Base-by-base conservation (phyloP, 495 filamentous ascomycete species). In the Pyronema omphalodes region DNA sequence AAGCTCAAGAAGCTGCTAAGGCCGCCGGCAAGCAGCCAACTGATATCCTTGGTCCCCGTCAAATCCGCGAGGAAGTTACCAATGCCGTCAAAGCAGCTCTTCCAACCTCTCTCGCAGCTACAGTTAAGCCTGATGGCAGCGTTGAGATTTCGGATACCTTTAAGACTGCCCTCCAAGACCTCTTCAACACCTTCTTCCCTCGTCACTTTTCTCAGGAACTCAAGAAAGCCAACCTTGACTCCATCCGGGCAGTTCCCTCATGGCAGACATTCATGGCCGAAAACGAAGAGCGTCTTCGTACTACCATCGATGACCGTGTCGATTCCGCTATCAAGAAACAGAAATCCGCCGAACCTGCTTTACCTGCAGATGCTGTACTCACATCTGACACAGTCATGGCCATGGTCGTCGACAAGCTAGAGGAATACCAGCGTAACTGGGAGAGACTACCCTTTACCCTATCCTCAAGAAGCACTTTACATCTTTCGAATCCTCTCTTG, bases 201-300 rank as follows among this genome's bases (percentile, higher is more conserved):
- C 2, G 37, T 18, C 11, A 19, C 29, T 51, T 55, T 51, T 9
- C 51, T 19, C 18, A 59, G 36, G 11, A 19, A 35, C 7, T 14
- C 37, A 37, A 37, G 23, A 46, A 29, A 11, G 4, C 33, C 40
- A 2, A 9, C 14, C n/a, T 9, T 34, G 48, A 37, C 3, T 47
- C 52, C 14, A 55, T 52, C 34, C 37, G 44, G 37, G 15, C 17
- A 12, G 44, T 56, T 48, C 60, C 60, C n/a, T 55, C 53, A 34
- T 63, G 61, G 61, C 37, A 63, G 8, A 44, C 50, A 18, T 63
- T 63, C 41, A 14, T 63, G 12, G 35, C 51, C n/a, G 56, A 59
- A 11, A 63, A 63, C 39, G 58, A 63, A 18, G 46, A 43, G 11
- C 36, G 37, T 43, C 51, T 53, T 14, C 51, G 34, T 15, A 23